Evolutionary conservation across 768 basidiomycete genomes (phyloP).

Genomic region (Rhizopogon sp.): DNA sequence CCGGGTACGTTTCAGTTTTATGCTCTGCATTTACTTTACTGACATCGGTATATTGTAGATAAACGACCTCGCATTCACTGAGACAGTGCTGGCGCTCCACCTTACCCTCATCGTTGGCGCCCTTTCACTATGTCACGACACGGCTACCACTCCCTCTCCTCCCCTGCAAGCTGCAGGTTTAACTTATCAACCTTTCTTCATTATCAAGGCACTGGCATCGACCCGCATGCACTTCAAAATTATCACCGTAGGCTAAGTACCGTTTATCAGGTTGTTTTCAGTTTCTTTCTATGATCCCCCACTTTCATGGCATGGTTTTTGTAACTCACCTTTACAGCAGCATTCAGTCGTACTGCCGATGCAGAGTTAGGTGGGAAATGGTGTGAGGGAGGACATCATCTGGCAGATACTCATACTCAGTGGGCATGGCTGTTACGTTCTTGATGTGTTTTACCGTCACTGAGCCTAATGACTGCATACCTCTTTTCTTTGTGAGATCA

Average conservation of each 20-base stretch:
- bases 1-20: conserved; percentile 34
- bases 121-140: background rate
- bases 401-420: background rate
- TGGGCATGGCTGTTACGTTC: conserved; percentile 7
- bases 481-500: background rate
- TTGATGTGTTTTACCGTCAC: conserved; percentile 1
- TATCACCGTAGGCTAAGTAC: background rate
- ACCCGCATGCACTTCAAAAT: background rate
- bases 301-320: conserved; percentile 8
- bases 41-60: conserved; percentile 20
- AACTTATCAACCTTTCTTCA: conserved; percentile 20
- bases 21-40: background rate
- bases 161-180: conserved; percentile 1
- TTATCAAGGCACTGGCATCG: background rate
- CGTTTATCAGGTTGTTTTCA: background rate
- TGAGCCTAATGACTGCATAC: background rate
- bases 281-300: conserved; percentile 3
- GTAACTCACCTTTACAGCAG: conserved; percentile 27
- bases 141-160: background rate
- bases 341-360: conserved; percentile 1
- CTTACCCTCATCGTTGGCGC: background rate
- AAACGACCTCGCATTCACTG: conserved; percentile 41
- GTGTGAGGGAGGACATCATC: background rate
- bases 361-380: background rate
- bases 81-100: conserved; percentile 7